Evolutionary conservation across 179 eudicot species (phyloP).

Genomic region (Spergularia azorica): DNA sequence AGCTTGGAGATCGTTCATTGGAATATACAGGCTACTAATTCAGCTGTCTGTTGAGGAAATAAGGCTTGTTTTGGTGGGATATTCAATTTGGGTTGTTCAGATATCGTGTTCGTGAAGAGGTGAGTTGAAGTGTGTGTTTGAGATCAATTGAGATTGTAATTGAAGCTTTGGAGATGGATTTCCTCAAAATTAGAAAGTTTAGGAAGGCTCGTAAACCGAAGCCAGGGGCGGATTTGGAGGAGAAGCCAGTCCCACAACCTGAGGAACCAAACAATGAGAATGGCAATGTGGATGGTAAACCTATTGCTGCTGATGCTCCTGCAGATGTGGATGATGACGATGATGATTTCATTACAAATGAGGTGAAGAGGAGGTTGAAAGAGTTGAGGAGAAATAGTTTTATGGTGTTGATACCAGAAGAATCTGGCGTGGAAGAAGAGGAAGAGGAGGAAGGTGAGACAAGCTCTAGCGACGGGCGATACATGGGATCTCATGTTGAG

Average conservation of each 20-base stretch:
- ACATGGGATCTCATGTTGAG: constrained; percentile 63
- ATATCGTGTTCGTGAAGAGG: neutral
- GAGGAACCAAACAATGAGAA: constrained; percentile 51
- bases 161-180: constrained; percentile 52
- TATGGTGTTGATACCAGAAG: constrained; percentile 96
- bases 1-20: neutral
- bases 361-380: constrained; percentile 90
- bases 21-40: neutral
- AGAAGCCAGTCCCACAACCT: constrained; percentile 47
- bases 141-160: neutral
- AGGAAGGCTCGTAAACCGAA: constrained; percentile 57
- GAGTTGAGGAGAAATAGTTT: constrained; percentile 92
- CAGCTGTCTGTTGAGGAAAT: neutral
- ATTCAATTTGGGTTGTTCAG: neutral
- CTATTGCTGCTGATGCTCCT: constrained; percentile 45
- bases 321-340: constrained; percentile 73
- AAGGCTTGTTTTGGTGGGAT: constrained; percentile 4
- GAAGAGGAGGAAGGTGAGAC: constrained; percentile 70
- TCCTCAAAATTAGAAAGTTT: constrained; percentile 66
- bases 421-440: constrained; percentile 58
- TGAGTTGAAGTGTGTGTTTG: neutral
- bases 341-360: constrained; percentile 86
- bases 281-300: constrained; percentile 44
- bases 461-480: constrained; percentile 79
- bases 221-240: constrained; percentile 40